These are phyloP conservation scores for Scalesia atractyloides DNA, from an alignment of 129 eudicot genomes.

Conservation along the genomic window DNA sequence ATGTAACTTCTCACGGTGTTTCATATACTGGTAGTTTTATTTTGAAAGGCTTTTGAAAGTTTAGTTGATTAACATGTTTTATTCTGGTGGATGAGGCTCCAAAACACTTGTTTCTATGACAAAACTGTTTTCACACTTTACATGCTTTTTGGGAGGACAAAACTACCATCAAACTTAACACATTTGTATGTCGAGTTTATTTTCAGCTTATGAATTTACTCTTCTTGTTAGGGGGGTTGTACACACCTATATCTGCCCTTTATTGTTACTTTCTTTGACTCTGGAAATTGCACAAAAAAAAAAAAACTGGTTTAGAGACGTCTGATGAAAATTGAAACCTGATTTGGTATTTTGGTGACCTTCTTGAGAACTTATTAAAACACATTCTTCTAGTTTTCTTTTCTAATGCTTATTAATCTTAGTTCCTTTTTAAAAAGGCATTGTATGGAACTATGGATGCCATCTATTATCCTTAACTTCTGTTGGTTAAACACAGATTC, in stretches of 20 bases:
- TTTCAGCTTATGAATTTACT: not conserved
- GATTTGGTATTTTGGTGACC: not conserved
- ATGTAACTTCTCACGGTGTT: not conserved
- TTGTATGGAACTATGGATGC: constrained; percentile 1
- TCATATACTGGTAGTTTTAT: not conserved
- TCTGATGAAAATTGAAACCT: not conserved
- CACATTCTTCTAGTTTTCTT: constrained; percentile 3
- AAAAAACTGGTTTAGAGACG: not conserved
- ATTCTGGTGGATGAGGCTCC: constrained; percentile 1
- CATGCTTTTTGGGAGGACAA: not conserved
- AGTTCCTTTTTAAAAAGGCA: not conserved
- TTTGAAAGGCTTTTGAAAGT: not conserved
- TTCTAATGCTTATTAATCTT: not conserved
- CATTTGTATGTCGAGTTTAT: not conserved
- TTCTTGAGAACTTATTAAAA: constrained; percentile 11
- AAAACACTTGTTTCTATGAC: not conserved
- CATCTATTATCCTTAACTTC: not conserved
- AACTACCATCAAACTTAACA: not conserved
- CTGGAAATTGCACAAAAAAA: not conserved
- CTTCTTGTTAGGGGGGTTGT: not conserved
- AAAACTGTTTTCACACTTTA: not conserved
- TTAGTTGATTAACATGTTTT: not conserved
- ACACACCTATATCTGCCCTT: not conserved
- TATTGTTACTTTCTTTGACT: constrained; percentile 15
- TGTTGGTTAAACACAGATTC: not conserved